Percentiles rank a stretch among this genome's conserved stretches.
Conservation (phyloP, 495 filamentous ascomycete genomes). For the Neurospora sp. region DNA sequence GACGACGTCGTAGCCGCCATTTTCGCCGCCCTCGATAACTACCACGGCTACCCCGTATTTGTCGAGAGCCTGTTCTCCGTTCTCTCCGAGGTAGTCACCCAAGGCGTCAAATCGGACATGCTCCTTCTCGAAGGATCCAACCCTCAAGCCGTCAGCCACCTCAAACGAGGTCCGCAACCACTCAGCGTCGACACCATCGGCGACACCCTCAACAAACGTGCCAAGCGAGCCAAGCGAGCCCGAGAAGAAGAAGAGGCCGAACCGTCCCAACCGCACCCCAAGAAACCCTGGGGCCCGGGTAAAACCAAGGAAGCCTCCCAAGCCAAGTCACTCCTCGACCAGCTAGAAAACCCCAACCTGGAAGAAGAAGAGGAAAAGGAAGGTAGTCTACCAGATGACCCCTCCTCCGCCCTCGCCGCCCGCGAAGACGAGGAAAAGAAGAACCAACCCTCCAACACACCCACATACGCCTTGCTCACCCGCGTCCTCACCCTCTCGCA, state of each 20-base stretch:
- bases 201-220: slow-evolving; percentile 11
- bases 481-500: slow-evolving; percentile 62
- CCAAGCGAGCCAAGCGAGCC: slow-evolving; percentile 5
- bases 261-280: slow-evolving; percentile 11
- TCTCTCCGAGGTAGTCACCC: slow-evolving; percentile 68
- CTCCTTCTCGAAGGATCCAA: slow-evolving; percentile 33
- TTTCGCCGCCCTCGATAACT: slow-evolving; percentile 82
- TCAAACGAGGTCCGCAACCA: slow-evolving; percentile 12
- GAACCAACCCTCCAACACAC: slow-evolving; percentile 35
- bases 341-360: slow-evolving; percentile 11
- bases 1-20: slow-evolving; percentile 86
- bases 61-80: slow-evolving; percentile 81
- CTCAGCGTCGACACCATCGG: slow-evolving; percentile 10
- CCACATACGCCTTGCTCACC: slow-evolving; percentile 53
- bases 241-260: slow-evolving; percentile 24
- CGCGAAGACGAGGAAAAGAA: slow-evolving; percentile 31
- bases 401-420: neutral
- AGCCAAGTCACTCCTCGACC: slow-evolving; percentile 33
- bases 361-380: slow-evolving; percentile 2
- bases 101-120: slow-evolving; percentile 57
- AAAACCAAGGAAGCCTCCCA: slow-evolving; percentile 19
- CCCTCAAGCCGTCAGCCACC: slow-evolving; percentile 25
- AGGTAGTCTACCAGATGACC: slow-evolving; percentile 3
- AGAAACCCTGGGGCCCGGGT: slow-evolving; percentile 29
- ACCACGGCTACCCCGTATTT: slow-evolving; percentile 83